phyloP scores from a whole-genome alignment of 2,329 filamentous ascomycete species.

The Trichoderma koningiopsis region DNA sequence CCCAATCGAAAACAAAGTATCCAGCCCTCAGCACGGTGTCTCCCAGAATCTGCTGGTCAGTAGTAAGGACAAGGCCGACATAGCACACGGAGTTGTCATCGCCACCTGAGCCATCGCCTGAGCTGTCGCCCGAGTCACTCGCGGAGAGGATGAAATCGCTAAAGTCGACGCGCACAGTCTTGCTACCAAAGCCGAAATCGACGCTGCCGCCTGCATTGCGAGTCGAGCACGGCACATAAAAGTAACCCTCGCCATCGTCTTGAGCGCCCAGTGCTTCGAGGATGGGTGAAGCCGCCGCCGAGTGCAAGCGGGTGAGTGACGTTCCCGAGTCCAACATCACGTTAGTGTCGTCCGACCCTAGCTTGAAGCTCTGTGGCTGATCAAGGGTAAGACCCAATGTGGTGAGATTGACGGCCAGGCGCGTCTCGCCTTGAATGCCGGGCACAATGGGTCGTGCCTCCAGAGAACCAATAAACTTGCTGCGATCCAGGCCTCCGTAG shows the following conservation, averaged over 20 bases:
- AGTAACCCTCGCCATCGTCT: conserved; percentile 47
- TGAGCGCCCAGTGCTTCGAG: conserved; percentile 46
- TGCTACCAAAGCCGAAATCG: conserved; percentile 51
- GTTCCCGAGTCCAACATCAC: conserved; percentile 57
- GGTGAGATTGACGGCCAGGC: conserved; percentile 41
- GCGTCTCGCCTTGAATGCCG: conserved; percentile 40
- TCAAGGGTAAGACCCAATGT: conserved; percentile 38
- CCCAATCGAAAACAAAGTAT: conserved; percentile 52
- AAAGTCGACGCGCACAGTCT: conserved; percentile 46
- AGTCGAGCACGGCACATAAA: conserved; percentile 47
- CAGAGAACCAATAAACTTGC: conserved; percentile 53
- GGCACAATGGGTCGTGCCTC: conserved; percentile 47
- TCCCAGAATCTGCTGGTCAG: conserved; percentile 48
- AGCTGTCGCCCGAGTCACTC: not conserved
- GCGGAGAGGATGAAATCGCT: conserved; percentile 54
- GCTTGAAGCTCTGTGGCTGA: conserved; percentile 30
- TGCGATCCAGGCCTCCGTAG: conserved; percentile 56
- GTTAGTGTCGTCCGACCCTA: conserved; percentile 39
- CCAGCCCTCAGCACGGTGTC: conserved; percentile 48
- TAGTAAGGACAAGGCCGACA: conserved; percentile 45
- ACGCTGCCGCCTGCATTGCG: conserved; percentile 44
- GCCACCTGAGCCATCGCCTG: conserved; percentile 35
- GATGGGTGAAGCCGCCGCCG: conserved; percentile 46
- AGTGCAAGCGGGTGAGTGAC: conserved; percentile 51
- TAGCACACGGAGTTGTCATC: conserved; percentile 41